Evolutionary conservation across 805 yeast genomes (phyloP).

Genomic region (Pichia californica): DNA sequence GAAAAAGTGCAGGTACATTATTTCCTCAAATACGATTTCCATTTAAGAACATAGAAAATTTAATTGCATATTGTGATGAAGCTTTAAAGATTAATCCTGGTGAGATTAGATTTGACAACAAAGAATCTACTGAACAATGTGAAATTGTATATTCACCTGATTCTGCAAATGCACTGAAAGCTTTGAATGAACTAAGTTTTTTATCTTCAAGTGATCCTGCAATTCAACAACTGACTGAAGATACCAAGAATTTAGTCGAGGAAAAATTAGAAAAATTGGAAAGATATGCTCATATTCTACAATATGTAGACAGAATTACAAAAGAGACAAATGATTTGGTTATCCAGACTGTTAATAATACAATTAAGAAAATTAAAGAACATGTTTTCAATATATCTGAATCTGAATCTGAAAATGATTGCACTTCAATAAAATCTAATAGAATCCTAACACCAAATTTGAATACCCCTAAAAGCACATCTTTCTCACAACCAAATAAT

Average conservation of each 20-base stretch:
- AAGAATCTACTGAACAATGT: slow-evolving; percentile 19
- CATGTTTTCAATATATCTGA: slow-evolving; percentile 20
- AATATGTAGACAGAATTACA: slow-evolving; percentile 69
- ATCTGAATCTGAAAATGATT: slow-evolving; percentile 19
- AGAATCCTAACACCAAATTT: slow-evolving; percentile 12
- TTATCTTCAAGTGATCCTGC: slow-evolving; percentile 62
- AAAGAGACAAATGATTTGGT: slow-evolving; percentile 72
- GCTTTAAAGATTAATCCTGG: slow-evolving; percentile 70
- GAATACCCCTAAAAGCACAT: slow-evolving; percentile 7
- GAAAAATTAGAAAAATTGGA: slow-evolving; percentile 65
- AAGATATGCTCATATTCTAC: slow-evolving; percentile 65
- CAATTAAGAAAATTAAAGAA: slow-evolving; percentile 48
- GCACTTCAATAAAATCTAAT: slow-evolving; percentile 3
- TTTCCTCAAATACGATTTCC: slow-evolving; percentile 46
- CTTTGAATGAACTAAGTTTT: slow-evolving; percentile 31
- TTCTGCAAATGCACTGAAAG: slow-evolving; percentile 49
- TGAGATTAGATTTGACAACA: slow-evolving; percentile 35
- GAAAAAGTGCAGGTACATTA: slow-evolving; percentile 37
- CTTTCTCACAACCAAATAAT: background rate
- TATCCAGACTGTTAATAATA: slow-evolving; percentile 52
- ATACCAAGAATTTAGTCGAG: slow-evolving; percentile 54
- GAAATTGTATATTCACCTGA: slow-evolving; percentile 49
- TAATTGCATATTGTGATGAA: slow-evolving; percentile 64
- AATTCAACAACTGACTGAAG: slow-evolving; percentile 52
- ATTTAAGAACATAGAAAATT: slow-evolving; percentile 48